A percentile compares a stretch with the other conserved stretches of the same genome.
These are phyloP conservation scores for Grosmannia penicillata DNA, from an alignment of 2,329 filamentous ascomycete genomes.

Conservation along the genomic window DNA sequence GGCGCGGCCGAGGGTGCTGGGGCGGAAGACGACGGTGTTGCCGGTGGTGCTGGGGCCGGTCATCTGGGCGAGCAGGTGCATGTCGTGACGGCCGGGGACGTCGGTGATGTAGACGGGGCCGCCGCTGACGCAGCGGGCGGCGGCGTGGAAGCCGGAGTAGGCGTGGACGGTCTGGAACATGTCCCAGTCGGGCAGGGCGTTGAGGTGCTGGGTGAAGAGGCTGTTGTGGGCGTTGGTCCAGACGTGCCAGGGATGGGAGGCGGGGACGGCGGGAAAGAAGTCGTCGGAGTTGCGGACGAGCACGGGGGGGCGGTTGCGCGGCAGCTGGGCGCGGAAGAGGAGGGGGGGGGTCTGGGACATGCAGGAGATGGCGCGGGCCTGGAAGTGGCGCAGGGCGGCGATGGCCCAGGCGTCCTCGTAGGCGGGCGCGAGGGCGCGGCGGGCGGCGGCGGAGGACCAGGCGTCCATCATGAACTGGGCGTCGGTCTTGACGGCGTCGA, in stretches of 20 bases:
- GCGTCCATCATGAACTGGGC: conserved; percentile 81
- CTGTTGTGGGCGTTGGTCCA: conserved; percentile 88
- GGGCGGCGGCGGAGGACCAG: conserved; percentile 49
- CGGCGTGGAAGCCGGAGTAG: conserved; percentile 76
- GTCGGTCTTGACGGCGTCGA: conserved; percentile 87
- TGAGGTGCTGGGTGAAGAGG: conserved; percentile 69
- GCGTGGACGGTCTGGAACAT: conserved; percentile 52
- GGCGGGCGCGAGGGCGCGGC: conserved; percentile 54
- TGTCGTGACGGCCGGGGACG: conserved; percentile 65
- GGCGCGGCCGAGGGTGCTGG: conserved; percentile 57
- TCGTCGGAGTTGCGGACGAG: conserved; percentile 78
- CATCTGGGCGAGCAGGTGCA: conserved; percentile 65
- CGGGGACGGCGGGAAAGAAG: conserved; percentile 73
- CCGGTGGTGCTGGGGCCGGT: conserved; percentile 57
- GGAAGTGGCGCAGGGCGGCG: conserved; percentile 63
- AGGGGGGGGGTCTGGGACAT: conserved; percentile 86
- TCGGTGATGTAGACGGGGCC: conserved; percentile 95
- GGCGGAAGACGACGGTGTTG: conserved; percentile 67
- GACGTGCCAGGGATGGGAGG: conserved; percentile 85
- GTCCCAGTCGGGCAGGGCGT: conserved; percentile 71
- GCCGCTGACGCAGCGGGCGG: conserved; percentile 76
- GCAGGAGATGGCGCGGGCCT: conserved; percentile 69
- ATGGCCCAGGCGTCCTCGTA: conserved; percentile 84
- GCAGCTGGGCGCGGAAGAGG: conserved; percentile 71
- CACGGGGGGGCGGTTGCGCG: conserved; percentile 57